Conservation (phyloP, 1,284 basidiomycete species). For the Inonotus obliquus region DNA sequence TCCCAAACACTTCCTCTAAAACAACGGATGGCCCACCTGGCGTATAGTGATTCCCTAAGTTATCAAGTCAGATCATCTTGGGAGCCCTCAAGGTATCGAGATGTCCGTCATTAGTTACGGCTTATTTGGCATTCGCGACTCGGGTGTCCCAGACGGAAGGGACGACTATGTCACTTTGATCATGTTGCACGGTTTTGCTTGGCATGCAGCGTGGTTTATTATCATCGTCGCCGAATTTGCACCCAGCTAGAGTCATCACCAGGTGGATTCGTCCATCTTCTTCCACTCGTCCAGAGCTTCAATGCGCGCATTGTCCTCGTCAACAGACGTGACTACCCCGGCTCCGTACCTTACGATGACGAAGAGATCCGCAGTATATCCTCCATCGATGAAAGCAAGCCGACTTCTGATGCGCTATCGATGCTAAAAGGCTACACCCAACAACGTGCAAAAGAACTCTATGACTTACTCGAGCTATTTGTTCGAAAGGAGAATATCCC, state of each 20-base stretch:
- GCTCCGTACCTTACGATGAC: constrained; percentile 24
- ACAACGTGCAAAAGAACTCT: constrained; percentile 18
- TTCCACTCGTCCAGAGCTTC: constrained; percentile 24
- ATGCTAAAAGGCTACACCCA: constrained; percentile 10
- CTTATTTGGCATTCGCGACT: neutral
- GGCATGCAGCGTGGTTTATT: neutral
- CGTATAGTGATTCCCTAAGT: too few species aligned
- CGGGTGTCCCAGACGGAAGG: neutral
- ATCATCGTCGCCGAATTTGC: too few species aligned
- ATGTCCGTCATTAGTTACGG: neutral
- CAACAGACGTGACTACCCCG: constrained; percentile 31
- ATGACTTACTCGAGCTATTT: constrained; percentile 18
- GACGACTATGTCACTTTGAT: constrained; percentile 6
- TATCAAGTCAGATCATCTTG: too few species aligned
- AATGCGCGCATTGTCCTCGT: constrained; percentile 28
- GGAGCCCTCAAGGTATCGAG: too few species aligned
- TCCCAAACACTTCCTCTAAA: too few species aligned
- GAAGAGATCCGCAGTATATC: constrained; percentile 24
- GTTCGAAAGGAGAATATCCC: constrained; percentile 18
- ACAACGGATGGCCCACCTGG: too few species aligned
- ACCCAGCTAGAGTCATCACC: neutral
- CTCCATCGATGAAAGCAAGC: constrained; percentile 27
- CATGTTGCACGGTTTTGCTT: constrained; percentile 9
- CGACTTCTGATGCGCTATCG: neutral
- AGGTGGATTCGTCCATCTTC: constrained; percentile 27